Conservation (phyloP, 164 flowering plant genomes). For the Sextonia rubra region DNA sequence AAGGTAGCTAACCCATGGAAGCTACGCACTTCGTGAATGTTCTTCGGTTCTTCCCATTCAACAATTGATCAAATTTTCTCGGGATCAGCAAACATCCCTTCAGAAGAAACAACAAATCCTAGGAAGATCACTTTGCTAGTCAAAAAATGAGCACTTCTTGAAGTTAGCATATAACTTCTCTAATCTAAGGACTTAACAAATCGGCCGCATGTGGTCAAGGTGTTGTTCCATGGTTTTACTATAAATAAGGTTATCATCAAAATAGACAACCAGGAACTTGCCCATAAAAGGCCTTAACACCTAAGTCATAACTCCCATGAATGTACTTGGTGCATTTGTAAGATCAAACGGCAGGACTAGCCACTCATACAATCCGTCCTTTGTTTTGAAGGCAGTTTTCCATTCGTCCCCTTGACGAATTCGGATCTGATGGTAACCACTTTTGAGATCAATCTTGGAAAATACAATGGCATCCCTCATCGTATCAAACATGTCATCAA, state of each 20-base stretch:
- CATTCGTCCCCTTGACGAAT: background rate
- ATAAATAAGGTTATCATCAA: slow-evolving; percentile 8
- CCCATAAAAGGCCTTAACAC: slow-evolving; percentile 7
- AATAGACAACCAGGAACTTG: slow-evolving; percentile 5
- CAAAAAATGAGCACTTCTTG: background rate
- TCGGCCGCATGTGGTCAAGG: background rate
- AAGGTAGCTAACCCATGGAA: slow-evolving; percentile 5
- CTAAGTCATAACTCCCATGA: slow-evolving; percentile 3
- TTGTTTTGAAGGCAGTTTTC: slow-evolving; percentile 6
- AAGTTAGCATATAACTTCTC: slow-evolving; percentile 1
- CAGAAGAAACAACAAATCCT: background rate
- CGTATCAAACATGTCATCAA: slow-evolving; percentile 8
- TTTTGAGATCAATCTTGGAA: slow-evolving; percentile 6
- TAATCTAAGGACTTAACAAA: background rate
- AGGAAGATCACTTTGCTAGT: background rate
- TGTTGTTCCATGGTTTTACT: background rate
- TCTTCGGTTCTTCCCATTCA: no score
- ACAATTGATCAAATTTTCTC: no score
- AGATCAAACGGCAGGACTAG: slow-evolving; percentile 7
- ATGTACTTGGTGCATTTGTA: slow-evolving; percentile 7
- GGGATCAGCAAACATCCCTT: background rate
- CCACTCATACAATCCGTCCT: background rate
- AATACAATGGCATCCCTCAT: background rate
- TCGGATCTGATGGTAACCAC: background rate
- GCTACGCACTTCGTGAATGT: background rate